Evolutionary conservation across 2,329 filamentous ascomycete genomes (phyloP).

Genomic region (Neurospora sp.): DNA sequence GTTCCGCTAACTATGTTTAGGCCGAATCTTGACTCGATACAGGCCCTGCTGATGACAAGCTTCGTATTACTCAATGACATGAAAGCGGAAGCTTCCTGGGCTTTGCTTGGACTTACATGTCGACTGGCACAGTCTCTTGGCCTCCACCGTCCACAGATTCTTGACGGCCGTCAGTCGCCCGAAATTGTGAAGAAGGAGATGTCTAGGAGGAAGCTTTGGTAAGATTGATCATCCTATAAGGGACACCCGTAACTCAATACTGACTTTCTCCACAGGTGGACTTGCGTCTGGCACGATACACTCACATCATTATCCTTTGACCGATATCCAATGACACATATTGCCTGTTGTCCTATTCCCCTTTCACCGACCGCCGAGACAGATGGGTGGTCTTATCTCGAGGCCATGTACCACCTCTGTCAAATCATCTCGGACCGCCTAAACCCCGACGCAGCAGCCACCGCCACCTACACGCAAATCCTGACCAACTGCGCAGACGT

Average conservation of each 20-base stretch:
- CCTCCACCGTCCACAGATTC: constrained; percentile 40
- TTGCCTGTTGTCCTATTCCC: constrained; percentile 46
- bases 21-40: constrained; percentile 56
- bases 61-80: constrained; percentile 59
- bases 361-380: constrained; percentile 30
- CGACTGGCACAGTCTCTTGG: constrained; percentile 57
- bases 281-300: constrained; percentile 57
- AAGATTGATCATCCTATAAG: constrained; percentile 9
- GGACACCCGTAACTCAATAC: constrained; percentile 7
- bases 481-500: constrained; percentile 47
- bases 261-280: constrained; percentile 35
- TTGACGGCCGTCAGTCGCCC: constrained; percentile 36
- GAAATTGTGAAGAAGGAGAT: constrained; percentile 43
- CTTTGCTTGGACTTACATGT: constrained; percentile 52
- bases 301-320: constrained; percentile 58
- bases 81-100: constrained; percentile 61
- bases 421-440: constrained; percentile 49
- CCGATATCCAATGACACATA: constrained; percentile 54
- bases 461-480: constrained; percentile 44
- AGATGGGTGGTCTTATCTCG: constrained; percentile 48
- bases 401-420: constrained; percentile 57
- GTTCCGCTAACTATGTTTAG: constrained; percentile 22
- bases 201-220: constrained; percentile 48
- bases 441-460: constrained; percentile 42
- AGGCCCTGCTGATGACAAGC: constrained; percentile 51